Conservation (phyloP, 2,329 filamentous ascomycete genomes). For the Canariomyces notabilis region DNA sequence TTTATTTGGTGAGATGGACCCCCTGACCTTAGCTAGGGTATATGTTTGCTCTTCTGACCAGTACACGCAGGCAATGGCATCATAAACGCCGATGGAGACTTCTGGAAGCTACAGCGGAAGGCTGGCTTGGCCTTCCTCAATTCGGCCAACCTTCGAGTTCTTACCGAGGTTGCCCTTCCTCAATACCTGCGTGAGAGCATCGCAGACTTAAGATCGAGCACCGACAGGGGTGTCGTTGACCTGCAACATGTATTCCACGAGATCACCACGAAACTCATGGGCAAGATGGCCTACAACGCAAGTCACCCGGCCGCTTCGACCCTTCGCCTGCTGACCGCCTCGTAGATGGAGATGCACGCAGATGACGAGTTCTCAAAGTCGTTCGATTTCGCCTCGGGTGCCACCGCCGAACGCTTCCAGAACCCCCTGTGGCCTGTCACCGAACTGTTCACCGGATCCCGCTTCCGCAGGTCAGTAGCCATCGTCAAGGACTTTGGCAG, state of each 20-base stretch:
- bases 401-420: constrained; percentile 57
- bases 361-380: constrained; percentile 55
- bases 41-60: background rate
- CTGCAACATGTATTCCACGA: constrained; percentile 58
- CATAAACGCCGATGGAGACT: constrained; percentile 60
- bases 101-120: constrained; percentile 59
- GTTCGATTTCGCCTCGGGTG: constrained; percentile 59
- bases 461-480: constrained; percentile 44
- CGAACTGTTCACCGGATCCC: constrained; percentile 46
- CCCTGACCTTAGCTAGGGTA: background rate
- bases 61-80: constrained; percentile 51
- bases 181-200: constrained; percentile 44
- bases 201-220: constrained; percentile 32
- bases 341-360: constrained; percentile 59
- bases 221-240: constrained; percentile 39
- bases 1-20: constrained; percentile 45
- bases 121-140: constrained; percentile 57
- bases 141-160: constrained; percentile 49
- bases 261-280: constrained; percentile 61
- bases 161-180: constrained; percentile 55
- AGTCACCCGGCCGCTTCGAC: constrained; percentile 11
- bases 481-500: constrained; percentile 52
- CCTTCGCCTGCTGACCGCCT: background rate
- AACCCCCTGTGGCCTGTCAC: constrained; percentile 60
- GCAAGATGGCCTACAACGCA: constrained; percentile 61